Conservation (phyloP, 1,284 basidiomycete species). For the Golubevia sp. region DNA sequence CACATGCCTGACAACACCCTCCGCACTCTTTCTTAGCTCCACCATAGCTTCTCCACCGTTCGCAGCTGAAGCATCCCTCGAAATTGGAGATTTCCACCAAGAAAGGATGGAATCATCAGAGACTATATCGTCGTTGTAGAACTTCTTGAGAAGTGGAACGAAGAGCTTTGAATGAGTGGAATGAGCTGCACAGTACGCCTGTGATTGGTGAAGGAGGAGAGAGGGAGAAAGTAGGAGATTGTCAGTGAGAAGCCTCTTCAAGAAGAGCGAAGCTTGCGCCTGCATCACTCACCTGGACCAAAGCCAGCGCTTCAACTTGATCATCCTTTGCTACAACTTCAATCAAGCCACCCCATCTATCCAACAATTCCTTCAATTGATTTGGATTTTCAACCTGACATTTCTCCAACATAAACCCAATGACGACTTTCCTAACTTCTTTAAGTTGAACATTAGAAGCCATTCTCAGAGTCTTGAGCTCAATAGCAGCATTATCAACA, state of each 20-base stretch:
- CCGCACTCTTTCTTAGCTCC: conserved; percentile 41
- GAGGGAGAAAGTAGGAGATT: conserved; percentile 1
- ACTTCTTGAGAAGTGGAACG: conserved; percentile 51
- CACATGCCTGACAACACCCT: conserved; percentile 50
- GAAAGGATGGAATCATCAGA: conserved; percentile 45
- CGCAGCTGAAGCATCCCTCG: conserved; percentile 1
- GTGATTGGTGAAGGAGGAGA: conserved; percentile 12
- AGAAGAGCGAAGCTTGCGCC: neutral
- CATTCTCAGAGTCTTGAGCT: conserved; percentile 60
- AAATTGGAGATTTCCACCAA: conserved; percentile 46
- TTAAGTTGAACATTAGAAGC: conserved; percentile 51
- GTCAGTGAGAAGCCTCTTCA: neutral
- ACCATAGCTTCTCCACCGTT: conserved; percentile 27
- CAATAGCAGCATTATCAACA: conserved; percentile 55
- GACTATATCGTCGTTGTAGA: conserved; percentile 58
- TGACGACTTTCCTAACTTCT: conserved; percentile 45
- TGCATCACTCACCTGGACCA: conserved; percentile 27
- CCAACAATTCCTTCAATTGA: conserved; percentile 35
- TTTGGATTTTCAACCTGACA: conserved; percentile 38
- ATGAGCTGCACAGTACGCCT: conserved; percentile 29
- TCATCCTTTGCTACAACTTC: conserved; percentile 42
- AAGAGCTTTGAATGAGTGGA: conserved; percentile 30
- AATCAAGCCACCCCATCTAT: conserved; percentile 53
- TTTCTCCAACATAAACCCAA: conserved; percentile 36
- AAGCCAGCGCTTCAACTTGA: conserved; percentile 41